These are phyloP conservation scores for Stereocaulon alpinum DNA, from an alignment of 495 filamentous ascomycete genomes.

Conservation along the genomic window DNA sequence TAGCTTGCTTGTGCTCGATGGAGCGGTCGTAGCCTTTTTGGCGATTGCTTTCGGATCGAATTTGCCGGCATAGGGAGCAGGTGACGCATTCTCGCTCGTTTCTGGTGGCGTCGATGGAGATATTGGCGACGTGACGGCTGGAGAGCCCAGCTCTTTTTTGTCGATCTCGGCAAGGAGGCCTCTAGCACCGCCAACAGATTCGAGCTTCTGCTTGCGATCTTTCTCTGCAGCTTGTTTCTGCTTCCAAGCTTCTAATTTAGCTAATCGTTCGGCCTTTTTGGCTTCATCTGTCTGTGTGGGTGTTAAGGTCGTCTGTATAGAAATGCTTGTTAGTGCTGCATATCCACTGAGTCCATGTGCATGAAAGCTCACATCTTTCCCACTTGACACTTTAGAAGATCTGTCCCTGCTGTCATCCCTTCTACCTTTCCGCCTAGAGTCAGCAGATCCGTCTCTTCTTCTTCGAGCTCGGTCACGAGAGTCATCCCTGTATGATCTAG, in stretches of 20 bases:
- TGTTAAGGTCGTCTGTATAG: slow-evolving; percentile 25
- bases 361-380: slow-evolving; percentile 42
- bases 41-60: slow-evolving; percentile 84
- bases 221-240: slow-evolving; percentile 73
- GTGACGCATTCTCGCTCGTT: slow-evolving; percentile 32
- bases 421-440: slow-evolving; percentile 59
- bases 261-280: slow-evolving; percentile 72
- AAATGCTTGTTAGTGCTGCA: background rate
- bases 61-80: slow-evolving; percentile 60
- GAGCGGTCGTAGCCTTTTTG: slow-evolving; percentile 49
- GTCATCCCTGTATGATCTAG: slow-evolving; percentile 67
- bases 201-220: slow-evolving; percentile 62
- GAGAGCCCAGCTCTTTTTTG: slow-evolving; percentile 50
- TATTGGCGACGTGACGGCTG: slow-evolving; percentile 44
- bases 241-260: slow-evolving; percentile 86
- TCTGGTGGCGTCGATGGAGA: slow-evolving; percentile 42
- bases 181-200: slow-evolving; percentile 47
- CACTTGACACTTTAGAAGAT: slow-evolving; percentile 35
- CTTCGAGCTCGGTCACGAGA: slow-evolving; percentile 61
- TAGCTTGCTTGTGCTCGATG: slow-evolving; percentile 38
- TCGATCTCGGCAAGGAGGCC: slow-evolving; percentile 69
- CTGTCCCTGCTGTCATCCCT: slow-evolving; percentile 54
- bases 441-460: slow-evolving; percentile 67
- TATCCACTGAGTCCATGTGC: background rate
- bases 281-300: slow-evolving; percentile 63